These are phyloP conservation scores for Neurospora sp. DNA, from an alignment of 495 filamentous ascomycete species.

Conservation along the genomic window DNA sequence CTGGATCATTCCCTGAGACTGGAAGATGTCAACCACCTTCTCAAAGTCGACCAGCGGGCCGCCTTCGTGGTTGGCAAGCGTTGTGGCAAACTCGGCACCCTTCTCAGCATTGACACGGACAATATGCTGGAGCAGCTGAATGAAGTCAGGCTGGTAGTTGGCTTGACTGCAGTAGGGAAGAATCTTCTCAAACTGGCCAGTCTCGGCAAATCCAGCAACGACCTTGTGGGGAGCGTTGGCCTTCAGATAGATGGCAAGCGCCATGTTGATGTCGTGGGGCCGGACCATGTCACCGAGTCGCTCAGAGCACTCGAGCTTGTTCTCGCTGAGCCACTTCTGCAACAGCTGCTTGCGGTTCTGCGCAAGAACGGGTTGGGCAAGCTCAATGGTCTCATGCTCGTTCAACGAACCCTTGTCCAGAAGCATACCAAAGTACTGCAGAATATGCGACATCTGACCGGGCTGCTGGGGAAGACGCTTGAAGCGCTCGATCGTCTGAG, in stretches of 20 bases:
- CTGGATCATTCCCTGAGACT: slow-evolving; percentile 94
- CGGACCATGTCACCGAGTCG: slow-evolving; percentile 91
- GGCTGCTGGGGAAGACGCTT: slow-evolving; percentile 69
- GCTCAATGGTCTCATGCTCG: slow-evolving; percentile 84
- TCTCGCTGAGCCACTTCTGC: slow-evolving; percentile 94
- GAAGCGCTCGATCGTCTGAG: slow-evolving; percentile 89
- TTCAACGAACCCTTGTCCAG: slow-evolving; percentile 92
- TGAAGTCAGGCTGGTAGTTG: slow-evolving; percentile 87
- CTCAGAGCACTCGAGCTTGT: slow-evolving; percentile 91
- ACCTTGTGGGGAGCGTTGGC: slow-evolving; percentile 86
- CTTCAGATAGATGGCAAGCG: slow-evolving; percentile 74
- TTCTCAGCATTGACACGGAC: slow-evolving; percentile 88
- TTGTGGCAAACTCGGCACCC: slow-evolving; percentile 83
- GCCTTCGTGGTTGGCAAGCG: slow-evolving; percentile 74
- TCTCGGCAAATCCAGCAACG: slow-evolving; percentile 87
- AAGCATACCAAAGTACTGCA: slow-evolving; percentile 96
- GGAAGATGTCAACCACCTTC: slow-evolving; percentile 93
- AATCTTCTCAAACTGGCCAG: slow-evolving; percentile 93
- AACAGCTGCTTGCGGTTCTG: slow-evolving; percentile 92
- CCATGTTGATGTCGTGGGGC: slow-evolving; percentile 76
- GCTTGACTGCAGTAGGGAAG: slow-evolving; percentile 74
- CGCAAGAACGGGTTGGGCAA: slow-evolving; percentile 81
- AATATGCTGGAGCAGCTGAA: slow-evolving; percentile 81
- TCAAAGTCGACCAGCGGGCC: slow-evolving; percentile 87
- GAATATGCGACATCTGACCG: slow-evolving; percentile 79